Evolutionary conservation across 2,329 filamentous ascomycete species (phyloP), one percentile per base, ranked within the genome.

Genomic region (Fusarium tuaranense): DNA sequence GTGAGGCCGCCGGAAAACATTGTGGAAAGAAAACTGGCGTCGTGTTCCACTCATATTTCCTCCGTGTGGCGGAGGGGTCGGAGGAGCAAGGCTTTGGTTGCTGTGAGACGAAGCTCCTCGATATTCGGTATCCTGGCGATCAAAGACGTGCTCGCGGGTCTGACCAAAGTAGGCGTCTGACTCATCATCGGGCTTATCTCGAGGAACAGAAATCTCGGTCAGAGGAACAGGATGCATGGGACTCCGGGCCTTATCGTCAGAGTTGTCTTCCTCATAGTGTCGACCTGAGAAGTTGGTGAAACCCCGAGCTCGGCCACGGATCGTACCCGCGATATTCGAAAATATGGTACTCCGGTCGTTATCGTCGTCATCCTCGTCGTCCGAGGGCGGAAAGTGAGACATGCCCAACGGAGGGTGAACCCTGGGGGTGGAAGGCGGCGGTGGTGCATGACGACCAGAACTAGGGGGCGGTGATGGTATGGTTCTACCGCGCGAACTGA

Each of bases 21-120:
- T 95, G 74, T 95, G 93, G 87, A 98, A 98, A 20, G 94, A 97
- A 84, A 98, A 99, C 80, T 98, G 94, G 70, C 96, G 89, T 74
- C 87, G 89, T 13, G 93, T 90, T 34, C 86, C 85, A 65, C 88
- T 90, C 5, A 88, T 91, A 6, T 91, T 90, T 46, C 86, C 85
- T 44, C 86, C 85, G 65, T 89, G 90, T 6, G 88, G 91, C 4
- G 91, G 91, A 2, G 92, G 92, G 5, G 89, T 88, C 0, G 92
- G 92, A 2, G 92, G 92, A 2, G 91, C 78, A 8, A 83, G 73
- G 76, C 80, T 83, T 70, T 82, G 83, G 69, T 82, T 84, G 72
- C 81, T 85, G 60, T 82, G 82, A 59, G 82, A 84, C 3, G 85
- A 85, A 30, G 86, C 85, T 30, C 88, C 86, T 39, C 84, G 81